Base-by-base conservation (phyloP, 1,284 basidiomycete species). In the Puccinia triticina region DNA sequence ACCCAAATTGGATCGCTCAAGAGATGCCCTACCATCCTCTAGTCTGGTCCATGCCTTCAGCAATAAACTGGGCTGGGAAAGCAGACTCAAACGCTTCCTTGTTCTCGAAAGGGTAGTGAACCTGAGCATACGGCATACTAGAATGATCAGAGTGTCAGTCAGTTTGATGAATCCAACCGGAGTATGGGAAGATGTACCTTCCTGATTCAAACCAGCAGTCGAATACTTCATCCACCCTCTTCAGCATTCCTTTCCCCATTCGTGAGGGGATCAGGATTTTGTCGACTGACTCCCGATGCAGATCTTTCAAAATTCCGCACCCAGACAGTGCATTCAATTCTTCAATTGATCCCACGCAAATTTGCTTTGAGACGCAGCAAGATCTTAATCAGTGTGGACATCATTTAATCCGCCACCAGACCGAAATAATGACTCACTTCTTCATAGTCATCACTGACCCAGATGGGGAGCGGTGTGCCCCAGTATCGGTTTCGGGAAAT, bases 201-300 rank as follows among this genome's bases (percentile, higher is more conserved):
- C 97, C 97, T 10, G 96, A 98, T 89, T 99, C 97, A 87, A 99
- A 99, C 97, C 97, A 99, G 87, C 97, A 99, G 88, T 99, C 97
- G 87, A 99, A 99, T 46, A 99, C 95, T 88, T 98, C 97, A 83
- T 98, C 94, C 26, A 98, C 90, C 83, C 96, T 92, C 87, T 91
- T 94, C 64, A 99, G 89, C 29, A 89, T 88, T 29, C 96, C 97
- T 86, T 96, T 97, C 84, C 96, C 96, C 87, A 92, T 88, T 86
- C 93, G 90, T 48, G 95, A 98, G 5, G 96, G 97, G 85, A 99
- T 98, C 82, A 94, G 96, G 88, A 99, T 94, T 86, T 94, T 91
- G 88, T 98, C 96, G 85, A 99, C 95, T 86, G 92, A 94, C 84
- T 99, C 95, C 82, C 95, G 90, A 88, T 99, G 97, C 74, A 99